A percentile compares a stretch with the other conserved stretches of the same genome.
phyloP scores from a whole-genome alignment of 306 rosid species.

The Trichosanthes truncata region DNA sequence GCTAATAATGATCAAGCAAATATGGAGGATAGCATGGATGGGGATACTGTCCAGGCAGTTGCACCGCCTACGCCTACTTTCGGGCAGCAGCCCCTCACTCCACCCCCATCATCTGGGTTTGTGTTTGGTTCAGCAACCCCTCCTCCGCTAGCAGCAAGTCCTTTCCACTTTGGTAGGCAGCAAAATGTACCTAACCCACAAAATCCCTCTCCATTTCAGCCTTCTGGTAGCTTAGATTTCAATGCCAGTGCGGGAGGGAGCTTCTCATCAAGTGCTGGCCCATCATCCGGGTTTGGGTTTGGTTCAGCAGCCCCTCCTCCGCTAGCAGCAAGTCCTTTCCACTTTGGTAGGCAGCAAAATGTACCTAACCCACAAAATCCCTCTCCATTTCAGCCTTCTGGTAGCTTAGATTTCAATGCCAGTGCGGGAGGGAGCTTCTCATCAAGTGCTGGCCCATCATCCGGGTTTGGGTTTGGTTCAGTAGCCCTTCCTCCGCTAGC shows the following conservation, averaged over 20 bases:
- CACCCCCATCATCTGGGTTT: slow-evolving; percentile 40
- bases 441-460: too few species aligned
- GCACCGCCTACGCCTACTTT: slow-evolving; percentile 26
- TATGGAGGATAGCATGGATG: slow-evolving; percentile 94
- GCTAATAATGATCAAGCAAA: slow-evolving; percentile 58
- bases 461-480: slow-evolving; percentile 56
- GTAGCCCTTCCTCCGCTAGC: slow-evolving; percentile 20
- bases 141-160: slow-evolving; percentile 20
- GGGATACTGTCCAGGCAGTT: slow-evolving; percentile 51
- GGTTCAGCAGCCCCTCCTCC: slow-evolving; percentile 33
- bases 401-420: slow-evolving; percentile 42
- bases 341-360: slow-evolving; percentile 47
- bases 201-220: slow-evolving; percentile 61
- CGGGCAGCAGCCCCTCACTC: slow-evolving; percentile 34
- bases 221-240: slow-evolving; percentile 53
- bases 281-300: slow-evolving; percentile 45
- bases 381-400: slow-evolving; percentile 61
- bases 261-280: too few species aligned
- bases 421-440: slow-evolving; percentile 65
- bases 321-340: slow-evolving; percentile 38
- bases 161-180: slow-evolving; percentile 53
- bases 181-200: slow-evolving; percentile 34
- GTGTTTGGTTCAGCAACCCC: slow-evolving; percentile 44
- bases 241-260: slow-evolving; percentile 38
- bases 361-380: slow-evolving; percentile 36